These are phyloP conservation scores for Polymyxa betae DNA, from an alignment of 208 protist genomes.

Conservation along the genomic window DNA sequence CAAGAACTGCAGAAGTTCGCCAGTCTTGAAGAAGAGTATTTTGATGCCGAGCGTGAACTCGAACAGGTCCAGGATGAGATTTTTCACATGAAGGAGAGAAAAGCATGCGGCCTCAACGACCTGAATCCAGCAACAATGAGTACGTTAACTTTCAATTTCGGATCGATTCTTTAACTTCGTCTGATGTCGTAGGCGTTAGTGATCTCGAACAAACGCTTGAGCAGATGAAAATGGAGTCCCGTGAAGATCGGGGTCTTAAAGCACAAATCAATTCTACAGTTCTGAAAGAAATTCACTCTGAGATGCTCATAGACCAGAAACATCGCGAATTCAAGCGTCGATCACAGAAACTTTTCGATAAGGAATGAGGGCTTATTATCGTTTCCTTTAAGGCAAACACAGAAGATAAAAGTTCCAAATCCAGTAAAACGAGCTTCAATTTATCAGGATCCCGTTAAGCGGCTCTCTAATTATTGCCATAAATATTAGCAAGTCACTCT, in stretches of 20 bases:
- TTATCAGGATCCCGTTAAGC: background rate
- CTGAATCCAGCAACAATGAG: background rate
- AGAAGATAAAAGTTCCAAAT: no score
- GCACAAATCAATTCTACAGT: background rate
- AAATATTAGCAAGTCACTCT: no score
- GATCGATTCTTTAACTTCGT: background rate
- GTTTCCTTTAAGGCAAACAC: background rate
- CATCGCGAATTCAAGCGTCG: background rate
- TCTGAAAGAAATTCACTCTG: background rate
- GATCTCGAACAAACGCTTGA: background rate
- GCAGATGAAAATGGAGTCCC: background rate
- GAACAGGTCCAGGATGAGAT: background rate
- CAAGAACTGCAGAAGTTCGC: background rate
- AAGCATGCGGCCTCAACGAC: background rate
- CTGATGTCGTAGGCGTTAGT: background rate
- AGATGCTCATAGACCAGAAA: background rate
- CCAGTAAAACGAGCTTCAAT: no score
- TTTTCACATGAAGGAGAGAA: background rate
- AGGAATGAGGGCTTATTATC: background rate
- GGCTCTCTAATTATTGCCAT: background rate
- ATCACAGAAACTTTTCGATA: background rate
- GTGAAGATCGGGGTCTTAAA: background rate
- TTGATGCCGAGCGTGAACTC: background rate
- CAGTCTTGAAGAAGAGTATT: background rate
- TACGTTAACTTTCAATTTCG: background rate